phyloP scores from a whole-genome alignment of 129 eudicot genomes.

The Flaveria bidentis region DNA sequence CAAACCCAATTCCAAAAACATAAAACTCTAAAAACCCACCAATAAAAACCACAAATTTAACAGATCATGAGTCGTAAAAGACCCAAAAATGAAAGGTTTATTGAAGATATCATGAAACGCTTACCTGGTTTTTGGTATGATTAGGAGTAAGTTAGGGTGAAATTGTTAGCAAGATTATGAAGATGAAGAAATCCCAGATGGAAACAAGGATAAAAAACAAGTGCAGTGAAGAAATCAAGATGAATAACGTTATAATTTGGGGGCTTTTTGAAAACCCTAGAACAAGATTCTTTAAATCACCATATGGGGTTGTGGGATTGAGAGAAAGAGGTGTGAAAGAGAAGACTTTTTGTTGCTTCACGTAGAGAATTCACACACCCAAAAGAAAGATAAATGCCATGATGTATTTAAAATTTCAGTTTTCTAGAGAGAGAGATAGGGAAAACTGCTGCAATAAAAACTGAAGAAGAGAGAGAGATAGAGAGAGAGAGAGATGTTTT shows the following conservation, averaged over 20 bases:
- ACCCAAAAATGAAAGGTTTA: background rate
- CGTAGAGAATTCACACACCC: conserved; percentile 48
- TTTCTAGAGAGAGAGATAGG: conserved; percentile 27
- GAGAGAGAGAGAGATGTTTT: background rate
- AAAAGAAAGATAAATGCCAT: conserved; percentile 44
- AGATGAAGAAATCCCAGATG: conserved; percentile 22
- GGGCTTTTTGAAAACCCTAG: conserved; percentile 50
- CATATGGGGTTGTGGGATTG: conserved; percentile 34
- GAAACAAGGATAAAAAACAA: conserved; percentile 33
- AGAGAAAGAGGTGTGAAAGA: conserved; percentile 77
- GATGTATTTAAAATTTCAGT: conserved; percentile 20
- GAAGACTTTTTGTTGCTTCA: conserved; percentile 61
- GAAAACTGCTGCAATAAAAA: conserved; percentile 14
- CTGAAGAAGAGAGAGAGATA: background rate
- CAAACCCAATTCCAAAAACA: conserved; percentile 1
- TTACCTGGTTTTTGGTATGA: conserved; percentile 4
- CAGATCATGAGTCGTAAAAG: conserved; percentile 15
- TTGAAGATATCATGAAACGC: background rate
- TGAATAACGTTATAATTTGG: conserved; percentile 9
- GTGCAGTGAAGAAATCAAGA: conserved; percentile 14
- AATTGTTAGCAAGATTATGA: conserved; percentile 12
- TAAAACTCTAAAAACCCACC: conserved; percentile 22
- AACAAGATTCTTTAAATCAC: conserved; percentile 52
- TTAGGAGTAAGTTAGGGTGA: conserved; percentile 14
- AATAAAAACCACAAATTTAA: background rate